Base-by-base conservation (phyloP, 2,329 filamentous ascomycete species). In the Fusarium armeniacum region DNA sequence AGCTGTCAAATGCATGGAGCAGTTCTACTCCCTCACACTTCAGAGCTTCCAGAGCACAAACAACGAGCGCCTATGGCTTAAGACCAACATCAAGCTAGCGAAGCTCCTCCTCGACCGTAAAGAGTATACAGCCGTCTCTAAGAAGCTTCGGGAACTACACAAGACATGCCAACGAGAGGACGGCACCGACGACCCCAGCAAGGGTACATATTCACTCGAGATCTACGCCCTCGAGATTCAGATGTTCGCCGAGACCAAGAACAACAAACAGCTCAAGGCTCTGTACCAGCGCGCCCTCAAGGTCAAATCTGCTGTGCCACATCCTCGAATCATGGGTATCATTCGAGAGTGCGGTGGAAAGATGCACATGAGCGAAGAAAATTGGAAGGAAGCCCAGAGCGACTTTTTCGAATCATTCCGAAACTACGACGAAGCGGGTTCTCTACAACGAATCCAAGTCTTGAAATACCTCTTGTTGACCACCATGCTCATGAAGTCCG, bases 321-420 rank as follows among this genome's bases (percentile, higher is more conserved):
- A 99, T 81, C 96, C 96, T 62, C 97, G 97, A 82, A 97, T 99
- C 79, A 98, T 98, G 93, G 96, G 96, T 53, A 95, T 99, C 79
- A 99, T 99, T 77, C 91, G 95, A 57, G 96, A 99, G 83, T 99
- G 96, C 78, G 96, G 96, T 76, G 96, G 96, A 74, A 99, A 99
- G 85, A 99, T 99, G 96, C 94, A 98, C 83, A 98, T 99, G 96
- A 96, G 93, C 79, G 96, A 99, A 85, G 96, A 98, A 83, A 98
- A 98, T 79, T 99, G 96, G 96, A 93, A 96, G 79, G 93, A 94
- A 76, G 96, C 96, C 1, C 94, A 98, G 81, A 95, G 90, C 74
- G 96, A 98, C 83, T 99, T 99, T 81, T 98, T 98, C 80, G 96
- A 99, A 80, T 97, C 95, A 1, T 99, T 99, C 84, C 92, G 94